Evolutionary conservation across 495 filamentous ascomycete species (phyloP).

Genomic region (Xylaria bambusicola): DNA sequence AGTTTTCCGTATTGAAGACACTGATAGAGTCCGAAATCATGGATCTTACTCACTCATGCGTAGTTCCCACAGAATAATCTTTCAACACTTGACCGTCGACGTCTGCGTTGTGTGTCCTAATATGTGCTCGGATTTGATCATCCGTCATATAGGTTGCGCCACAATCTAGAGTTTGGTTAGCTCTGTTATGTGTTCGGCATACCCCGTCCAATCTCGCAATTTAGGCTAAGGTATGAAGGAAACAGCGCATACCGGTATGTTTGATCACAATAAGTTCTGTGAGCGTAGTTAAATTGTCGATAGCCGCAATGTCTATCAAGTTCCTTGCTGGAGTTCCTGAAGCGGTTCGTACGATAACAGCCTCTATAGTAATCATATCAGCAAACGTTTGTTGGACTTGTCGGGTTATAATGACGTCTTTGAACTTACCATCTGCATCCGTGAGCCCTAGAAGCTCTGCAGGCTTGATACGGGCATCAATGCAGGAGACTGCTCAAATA

Average conservation of each 20-base stretch:
- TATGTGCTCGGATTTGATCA: constrained; percentile 2
- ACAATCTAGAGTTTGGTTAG: background rate
- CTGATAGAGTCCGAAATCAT: background rate
- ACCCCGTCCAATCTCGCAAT: no score
- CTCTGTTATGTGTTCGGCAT: background rate
- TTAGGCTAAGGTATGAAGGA: no score
- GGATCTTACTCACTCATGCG: constrained; percentile 5
- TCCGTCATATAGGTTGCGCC: constrained; percentile 3
- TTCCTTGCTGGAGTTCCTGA: constrained; percentile 5
- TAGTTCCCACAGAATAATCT: background rate
- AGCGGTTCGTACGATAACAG: background rate
- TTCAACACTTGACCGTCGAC: background rate
- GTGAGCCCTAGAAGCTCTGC: background rate
- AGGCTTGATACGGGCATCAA: background rate
- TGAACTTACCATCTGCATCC: background rate
- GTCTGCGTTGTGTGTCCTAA: background rate
- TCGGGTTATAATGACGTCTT: no score
- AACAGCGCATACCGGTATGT: background rate
- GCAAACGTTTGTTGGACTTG: no score
- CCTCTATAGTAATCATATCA: background rate
- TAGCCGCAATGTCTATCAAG: background rate
- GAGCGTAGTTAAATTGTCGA: background rate
- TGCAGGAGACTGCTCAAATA: background rate
- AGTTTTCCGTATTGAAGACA: no score
- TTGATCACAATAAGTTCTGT: constrained; percentile 7